phyloP scores from a whole-genome alignment of 805 yeast genomes.

The Brettanomyces anomalus region DNA sequence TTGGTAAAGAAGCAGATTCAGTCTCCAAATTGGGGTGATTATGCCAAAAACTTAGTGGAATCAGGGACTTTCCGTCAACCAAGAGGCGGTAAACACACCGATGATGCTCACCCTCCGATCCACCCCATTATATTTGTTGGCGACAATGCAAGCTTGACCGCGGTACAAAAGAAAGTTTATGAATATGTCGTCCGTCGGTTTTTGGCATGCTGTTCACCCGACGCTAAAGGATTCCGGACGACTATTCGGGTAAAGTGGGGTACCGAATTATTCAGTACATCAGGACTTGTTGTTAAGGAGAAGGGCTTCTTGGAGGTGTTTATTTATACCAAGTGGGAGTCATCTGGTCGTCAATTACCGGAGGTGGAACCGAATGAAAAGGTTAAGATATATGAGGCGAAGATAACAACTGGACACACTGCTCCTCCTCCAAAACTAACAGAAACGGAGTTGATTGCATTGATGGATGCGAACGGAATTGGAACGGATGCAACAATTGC shows the following conservation, averaged over 20 bases:
- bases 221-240: conserved; percentile 72
- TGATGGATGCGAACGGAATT: conserved; percentile 96
- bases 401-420: conserved; percentile 66
- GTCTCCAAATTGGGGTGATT: conserved; percentile 60
- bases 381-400: conserved; percentile 46
- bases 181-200: conserved; percentile 82
- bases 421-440: conserved; percentile 78
- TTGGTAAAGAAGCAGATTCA: conserved; percentile 53
- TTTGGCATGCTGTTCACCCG: conserved; percentile 84
- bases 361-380: conserved; percentile 46
- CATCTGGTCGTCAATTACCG: conserved; percentile 51
- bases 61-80: conserved; percentile 50
- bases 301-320: conserved; percentile 76
- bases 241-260: conserved; percentile 69
- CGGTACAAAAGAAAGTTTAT: conserved; percentile 62
- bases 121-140: conserved; percentile 58
- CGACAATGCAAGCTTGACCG: conserved; percentile 20
- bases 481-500: conserved; percentile 99
- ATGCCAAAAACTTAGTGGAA: conserved; percentile 41
- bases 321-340: conserved; percentile 71
- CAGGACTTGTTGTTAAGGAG: conserved; percentile 69
- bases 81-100: conserved; percentile 74
- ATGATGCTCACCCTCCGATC: conserved; percentile 97
- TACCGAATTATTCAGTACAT: conserved; percentile 57
- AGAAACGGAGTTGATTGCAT: conserved; percentile 81